Conservation (phyloP, 2,329 filamentous ascomycete genomes). For the Aspergillus luchuensis region DNA sequence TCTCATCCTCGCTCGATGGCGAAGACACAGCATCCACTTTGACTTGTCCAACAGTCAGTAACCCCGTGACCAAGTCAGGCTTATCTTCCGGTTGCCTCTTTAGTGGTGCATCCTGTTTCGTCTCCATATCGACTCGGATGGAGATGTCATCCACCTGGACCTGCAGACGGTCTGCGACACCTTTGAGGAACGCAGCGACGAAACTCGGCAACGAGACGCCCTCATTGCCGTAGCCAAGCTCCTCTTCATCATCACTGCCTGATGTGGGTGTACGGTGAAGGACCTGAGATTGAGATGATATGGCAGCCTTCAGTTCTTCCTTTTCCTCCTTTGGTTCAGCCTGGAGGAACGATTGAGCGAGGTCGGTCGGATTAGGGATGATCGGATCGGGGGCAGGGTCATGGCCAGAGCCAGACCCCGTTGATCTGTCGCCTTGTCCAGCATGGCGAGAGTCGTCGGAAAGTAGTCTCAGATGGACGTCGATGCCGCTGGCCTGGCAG, state of each 20-base stretch:
- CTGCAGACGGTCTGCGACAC: slow-evolving; percentile 59
- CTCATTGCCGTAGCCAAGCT: slow-evolving; percentile 55
- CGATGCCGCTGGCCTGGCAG: slow-evolving; percentile 78
- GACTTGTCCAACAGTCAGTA: slow-evolving; percentile 40
- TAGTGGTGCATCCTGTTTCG: slow-evolving; percentile 41
- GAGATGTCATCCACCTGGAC: slow-evolving; percentile 56
- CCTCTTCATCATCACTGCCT: slow-evolving; percentile 52
- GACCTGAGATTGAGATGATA: slow-evolving; percentile 54
- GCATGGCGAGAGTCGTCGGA: slow-evolving; percentile 40
- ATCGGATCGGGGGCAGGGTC: slow-evolving; percentile 20
- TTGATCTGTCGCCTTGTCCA: slow-evolving; percentile 33
- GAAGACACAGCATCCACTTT: slow-evolving; percentile 36
- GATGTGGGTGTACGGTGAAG: slow-evolving; percentile 54
- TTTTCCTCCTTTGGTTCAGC: slow-evolving; percentile 60
- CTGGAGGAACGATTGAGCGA: slow-evolving; percentile 63
- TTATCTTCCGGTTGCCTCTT: slow-evolving; percentile 39
- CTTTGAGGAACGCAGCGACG: slow-evolving; percentile 60
- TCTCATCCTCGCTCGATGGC: slow-evolving; percentile 22
- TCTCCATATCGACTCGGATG: slow-evolving; percentile 54
- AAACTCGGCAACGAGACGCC: slow-evolving; percentile 60
- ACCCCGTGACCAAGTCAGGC: slow-evolving; percentile 39
- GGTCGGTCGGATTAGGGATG: slow-evolving; percentile 59
- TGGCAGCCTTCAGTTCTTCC: slow-evolving; percentile 59
- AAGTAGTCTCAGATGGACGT: slow-evolving; percentile 65
- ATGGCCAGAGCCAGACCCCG: slow-evolving; percentile 30